Conservation (phyloP, 768 basidiomycete species). For the Tricholomella constricta region DNA sequence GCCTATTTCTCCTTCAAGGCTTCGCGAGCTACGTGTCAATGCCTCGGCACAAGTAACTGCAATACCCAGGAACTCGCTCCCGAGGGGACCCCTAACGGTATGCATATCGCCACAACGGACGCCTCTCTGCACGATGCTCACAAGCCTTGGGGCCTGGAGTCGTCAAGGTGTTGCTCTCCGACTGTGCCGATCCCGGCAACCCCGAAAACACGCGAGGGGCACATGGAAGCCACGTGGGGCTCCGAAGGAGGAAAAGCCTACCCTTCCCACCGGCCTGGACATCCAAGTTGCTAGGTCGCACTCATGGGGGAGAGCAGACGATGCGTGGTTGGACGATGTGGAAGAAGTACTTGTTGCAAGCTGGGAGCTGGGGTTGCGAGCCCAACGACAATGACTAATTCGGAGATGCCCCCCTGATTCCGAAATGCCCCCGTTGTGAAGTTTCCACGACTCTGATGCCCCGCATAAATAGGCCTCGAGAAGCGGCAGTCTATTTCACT, state of each 20-base stretch:
- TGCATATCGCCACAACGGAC: neutral
- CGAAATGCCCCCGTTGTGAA: slow-evolving; percentile 38
- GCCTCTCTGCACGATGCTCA: neutral
- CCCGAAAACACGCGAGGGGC: slow-evolving; percentile 21
- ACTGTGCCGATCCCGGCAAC: slow-evolving; percentile 17
- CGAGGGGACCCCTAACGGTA: neutral
- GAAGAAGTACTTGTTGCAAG: slow-evolving; percentile 10
- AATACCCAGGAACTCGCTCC: neutral
- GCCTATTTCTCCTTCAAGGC: slow-evolving; percentile 1
- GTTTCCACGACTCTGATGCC: slow-evolving; percentile 41
- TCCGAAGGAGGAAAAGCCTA: slow-evolving; percentile 2
- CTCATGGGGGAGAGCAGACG: neutral
- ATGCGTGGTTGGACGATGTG: slow-evolving; percentile 10
- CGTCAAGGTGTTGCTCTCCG: slow-evolving; percentile 25
- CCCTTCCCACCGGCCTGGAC: neutral
- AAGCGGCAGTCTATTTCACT: slow-evolving; percentile 33
- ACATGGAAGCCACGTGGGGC: slow-evolving; percentile 42
- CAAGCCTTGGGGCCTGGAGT: slow-evolving; percentile 1
- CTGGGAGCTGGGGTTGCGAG: slow-evolving; percentile 13
- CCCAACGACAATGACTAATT: slow-evolving; percentile 29
- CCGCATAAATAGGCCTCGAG: slow-evolving; percentile 37
- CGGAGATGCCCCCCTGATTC: slow-evolving; percentile 42
- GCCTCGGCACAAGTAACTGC: neutral
- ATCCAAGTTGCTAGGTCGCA: slow-evolving; percentile 1
- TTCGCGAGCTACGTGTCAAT: neutral